Evolutionary conservation across 176 grass and related monocot species (phyloP).

Genomic region (Triticum timopheevii): DNA sequence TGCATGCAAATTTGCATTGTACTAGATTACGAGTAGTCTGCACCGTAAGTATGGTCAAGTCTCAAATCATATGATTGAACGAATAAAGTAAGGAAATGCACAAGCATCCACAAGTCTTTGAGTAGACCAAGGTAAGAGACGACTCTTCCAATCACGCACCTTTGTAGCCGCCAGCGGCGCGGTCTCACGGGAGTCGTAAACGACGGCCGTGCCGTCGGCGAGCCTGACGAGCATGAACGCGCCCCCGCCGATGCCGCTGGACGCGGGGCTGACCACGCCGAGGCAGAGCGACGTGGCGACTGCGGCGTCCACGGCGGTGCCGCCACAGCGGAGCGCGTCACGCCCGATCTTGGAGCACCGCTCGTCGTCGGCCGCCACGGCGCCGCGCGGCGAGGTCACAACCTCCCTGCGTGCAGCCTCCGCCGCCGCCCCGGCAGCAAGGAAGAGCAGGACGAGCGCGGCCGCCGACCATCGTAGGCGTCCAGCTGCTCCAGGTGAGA

Average conservation of each 20-base stretch:
- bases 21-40: neutral
- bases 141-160: constrained; percentile 13
- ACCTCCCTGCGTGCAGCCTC: constrained; percentile 37
- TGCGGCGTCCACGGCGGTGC: constrained; percentile 71
- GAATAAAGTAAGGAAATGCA: neutral
- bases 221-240: constrained; percentile 87
- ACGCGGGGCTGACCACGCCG: constrained; percentile 88
- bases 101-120: neutral
- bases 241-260: constrained; percentile 86
- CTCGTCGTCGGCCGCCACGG: constrained; percentile 77
- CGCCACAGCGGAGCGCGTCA: constrained; percentile 62
- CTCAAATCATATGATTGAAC: neutral
- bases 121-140: neutral
- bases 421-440: neutral
- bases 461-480: neutral
- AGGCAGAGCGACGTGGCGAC: constrained; percentile 64
- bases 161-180: constrained; percentile 72
- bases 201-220: constrained; percentile 42
- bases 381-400: constrained; percentile 48
- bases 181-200: constrained; percentile 76
- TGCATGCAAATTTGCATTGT: neutral
- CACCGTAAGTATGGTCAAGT: neutral
- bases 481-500: constrained; percentile 11
- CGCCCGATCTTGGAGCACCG: constrained; percentile 72
- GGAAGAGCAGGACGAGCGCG: neutral